Evolutionary conservation across 2,329 filamentous ascomycete species (phyloP).

Genomic region (Apiospora saccharicola): DNA sequence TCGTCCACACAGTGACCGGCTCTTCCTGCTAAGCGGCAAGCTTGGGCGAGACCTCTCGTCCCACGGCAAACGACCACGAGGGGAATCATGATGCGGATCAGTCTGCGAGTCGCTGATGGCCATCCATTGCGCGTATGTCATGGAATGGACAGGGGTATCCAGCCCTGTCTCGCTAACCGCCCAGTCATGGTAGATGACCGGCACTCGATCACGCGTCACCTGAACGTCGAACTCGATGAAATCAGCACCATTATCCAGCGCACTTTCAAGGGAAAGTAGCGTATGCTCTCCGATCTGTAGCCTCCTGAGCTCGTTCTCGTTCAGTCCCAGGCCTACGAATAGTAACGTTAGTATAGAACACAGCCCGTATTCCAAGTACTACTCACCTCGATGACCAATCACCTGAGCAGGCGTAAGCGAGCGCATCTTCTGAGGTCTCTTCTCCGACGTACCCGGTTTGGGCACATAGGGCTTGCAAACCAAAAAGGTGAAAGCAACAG

Average conservation of each 20-base stretch:
- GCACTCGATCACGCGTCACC: conserved; percentile 48
- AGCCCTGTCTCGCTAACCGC: conserved; percentile 50
- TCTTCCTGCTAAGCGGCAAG: background rate
- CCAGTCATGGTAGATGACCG: conserved; percentile 52
- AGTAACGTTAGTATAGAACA: background rate
- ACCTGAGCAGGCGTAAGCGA: conserved; percentile 23
- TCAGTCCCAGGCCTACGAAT: conserved; percentile 4
- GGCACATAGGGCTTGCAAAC: conserved; percentile 24
- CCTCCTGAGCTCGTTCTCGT: conserved; percentile 19
- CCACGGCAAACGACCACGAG: conserved; percentile 18
- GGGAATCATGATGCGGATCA: conserved; percentile 24
- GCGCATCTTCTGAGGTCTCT: conserved; percentile 26
- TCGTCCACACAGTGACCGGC: conserved; percentile 20
- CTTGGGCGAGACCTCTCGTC: conserved; percentile 19
- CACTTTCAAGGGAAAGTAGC: conserved; percentile 6
- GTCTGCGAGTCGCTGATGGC: conserved; percentile 39
- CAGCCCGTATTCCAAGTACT: background rate
- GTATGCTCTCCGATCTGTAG: conserved; percentile 25
- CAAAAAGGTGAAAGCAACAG: conserved; percentile 26
- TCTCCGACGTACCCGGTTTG: background rate
- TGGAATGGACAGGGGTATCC: conserved; percentile 48
- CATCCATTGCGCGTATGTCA: conserved; percentile 48
- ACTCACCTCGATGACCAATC: conserved; percentile 28
- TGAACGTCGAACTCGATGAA: conserved; percentile 48
- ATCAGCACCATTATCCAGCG: conserved; percentile 22